phyloP scores from a whole-genome alignment of 1,284 basidiomycete species.

The Takashimella koratensis region DNA sequence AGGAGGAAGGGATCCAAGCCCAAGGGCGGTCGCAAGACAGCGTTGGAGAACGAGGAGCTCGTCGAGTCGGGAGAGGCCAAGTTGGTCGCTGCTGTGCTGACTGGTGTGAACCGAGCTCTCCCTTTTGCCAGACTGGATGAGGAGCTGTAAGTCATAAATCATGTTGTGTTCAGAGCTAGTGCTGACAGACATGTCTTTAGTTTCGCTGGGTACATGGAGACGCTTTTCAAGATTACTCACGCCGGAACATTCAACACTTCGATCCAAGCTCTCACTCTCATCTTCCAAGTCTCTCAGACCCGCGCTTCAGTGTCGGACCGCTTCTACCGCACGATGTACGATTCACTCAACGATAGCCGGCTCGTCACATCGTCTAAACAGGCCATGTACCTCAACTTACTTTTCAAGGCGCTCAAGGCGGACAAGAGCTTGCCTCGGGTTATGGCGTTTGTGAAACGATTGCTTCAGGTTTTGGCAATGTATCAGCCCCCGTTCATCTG shows the following conservation, averaged over 20 bases:
- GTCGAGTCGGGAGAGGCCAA: slow-evolving; percentile 78
- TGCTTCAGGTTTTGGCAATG: slow-evolving; percentile 76
- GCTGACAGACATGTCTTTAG: slow-evolving; percentile 50
- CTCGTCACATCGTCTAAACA: slow-evolving; percentile 85
- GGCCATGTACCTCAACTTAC: slow-evolving; percentile 93
- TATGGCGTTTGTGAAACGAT: slow-evolving; percentile 79
- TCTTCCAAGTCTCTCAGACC: slow-evolving; percentile 68
- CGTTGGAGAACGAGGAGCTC: slow-evolving; percentile 51
- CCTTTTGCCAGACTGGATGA: slow-evolving; percentile 77
- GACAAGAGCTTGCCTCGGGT: slow-evolving; percentile 63
- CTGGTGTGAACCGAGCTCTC: slow-evolving; percentile 91
- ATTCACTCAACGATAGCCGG: slow-evolving; percentile 78
- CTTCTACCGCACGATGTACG: slow-evolving; percentile 89
- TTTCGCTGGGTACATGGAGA: slow-evolving; percentile 84
- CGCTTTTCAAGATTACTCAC: slow-evolving; percentile 92
- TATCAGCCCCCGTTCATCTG: slow-evolving; percentile 84
- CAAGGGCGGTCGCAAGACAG: slow-evolving; percentile 42
- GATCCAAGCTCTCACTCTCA: slow-evolving; percentile 87
- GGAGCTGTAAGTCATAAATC: slow-evolving; percentile 54
- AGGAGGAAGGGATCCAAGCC: slow-evolving; percentile 45
- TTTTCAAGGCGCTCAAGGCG: slow-evolving; percentile 87
- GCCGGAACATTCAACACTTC: slow-evolving; percentile 89
- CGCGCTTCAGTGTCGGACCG: slow-evolving; percentile 64
- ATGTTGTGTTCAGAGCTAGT: slow-evolving; percentile 12
- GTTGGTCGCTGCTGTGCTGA: slow-evolving; percentile 84